Evolutionary conservation across 2,329 filamentous ascomycete species (phyloP), one percentile per base, ranked within the genome.

Genomic region (Pestalotiopsis sp.): DNA sequence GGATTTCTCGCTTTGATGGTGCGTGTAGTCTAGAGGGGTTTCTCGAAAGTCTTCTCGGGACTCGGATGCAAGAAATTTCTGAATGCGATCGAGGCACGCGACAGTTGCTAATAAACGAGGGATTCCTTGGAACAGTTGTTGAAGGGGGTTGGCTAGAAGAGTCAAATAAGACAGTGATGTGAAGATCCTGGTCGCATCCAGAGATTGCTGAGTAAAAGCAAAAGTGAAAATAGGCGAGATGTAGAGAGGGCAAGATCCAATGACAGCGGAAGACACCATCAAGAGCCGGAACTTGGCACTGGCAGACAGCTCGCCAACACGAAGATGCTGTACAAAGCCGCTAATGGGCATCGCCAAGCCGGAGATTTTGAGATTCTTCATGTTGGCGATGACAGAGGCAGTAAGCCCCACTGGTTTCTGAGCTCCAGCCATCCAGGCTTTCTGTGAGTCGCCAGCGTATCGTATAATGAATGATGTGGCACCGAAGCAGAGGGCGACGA

Each of bases 291-390:
- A 81, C 10, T 75, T 76, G 5, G 74, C 71, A 22, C 78, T 79
- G 1, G 78, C 71, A n/a, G 68, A 72, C 9, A 82, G 73, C 64
- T 83, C 81, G 13, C 78, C 73, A 4, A 77, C 67, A 2, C 81
- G 78, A 0, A 82, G 71, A 17, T 73, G 75, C 39, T 77, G 71
- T 1, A 79, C 71, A 0, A 76, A 71, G 1, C 75, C 71, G 11
- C 74, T 72, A 0, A 80, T 75, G 0, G 78, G 69, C 44, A 62
- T 10, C 5, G 74, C 67, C 9, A 83, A 71, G 4, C 80, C 81
- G 0, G 79, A 79, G 70, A 82, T 79, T 70, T 81, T 82, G 66
- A 82, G 79, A 66, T 77, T 79, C 70, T 83, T 83, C 70, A 82
- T 80, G 6, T 78, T 76, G 1, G 78, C 78, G 58, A 83, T 76